phyloP scores from a whole-genome alignment of 2,329 filamentous ascomycete species.

The Zasmidium citrigriseum region DNA sequence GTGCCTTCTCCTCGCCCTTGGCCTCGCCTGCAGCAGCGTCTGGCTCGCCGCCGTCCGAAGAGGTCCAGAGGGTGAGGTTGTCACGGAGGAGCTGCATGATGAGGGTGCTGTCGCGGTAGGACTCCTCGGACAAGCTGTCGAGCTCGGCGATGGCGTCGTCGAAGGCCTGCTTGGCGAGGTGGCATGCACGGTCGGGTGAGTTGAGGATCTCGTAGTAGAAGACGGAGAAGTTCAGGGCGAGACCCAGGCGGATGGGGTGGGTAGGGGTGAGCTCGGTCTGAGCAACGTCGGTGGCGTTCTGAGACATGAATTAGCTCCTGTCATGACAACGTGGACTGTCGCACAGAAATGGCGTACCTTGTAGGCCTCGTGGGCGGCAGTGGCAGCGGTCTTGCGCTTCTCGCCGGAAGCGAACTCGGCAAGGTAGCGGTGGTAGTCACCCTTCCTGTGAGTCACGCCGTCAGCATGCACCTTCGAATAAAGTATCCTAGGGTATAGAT shows the following conservation, averaged over 20 bases:
- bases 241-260: slow-evolving; percentile 95
- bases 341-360: slow-evolving; percentile 65
- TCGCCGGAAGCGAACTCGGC: slow-evolving; percentile 91
- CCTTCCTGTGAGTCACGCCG: slow-evolving; percentile 67
- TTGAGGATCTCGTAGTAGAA: slow-evolving; percentile 99
- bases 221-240: slow-evolving; percentile 98
- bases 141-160: slow-evolving; percentile 98
- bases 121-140: slow-evolving; percentile 95
- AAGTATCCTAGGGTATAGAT: not conserved
- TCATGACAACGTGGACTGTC: slow-evolving; percentile 7
- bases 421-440: slow-evolving; percentile 94
- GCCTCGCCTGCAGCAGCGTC: slow-evolving; percentile 60
- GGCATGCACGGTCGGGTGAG: slow-evolving; percentile 95
- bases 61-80: slow-evolving; percentile 98
- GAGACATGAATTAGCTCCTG: slow-evolving; percentile 26
- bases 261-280: slow-evolving; percentile 97
- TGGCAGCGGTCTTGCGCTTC: slow-evolving; percentile 86
- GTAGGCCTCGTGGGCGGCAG: slow-evolving; percentile 90
- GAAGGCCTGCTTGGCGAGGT: slow-evolving; percentile 98
- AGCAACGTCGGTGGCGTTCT: slow-evolving; percentile 97
- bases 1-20: slow-evolving; percentile 52
- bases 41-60: slow-evolving; percentile 80
- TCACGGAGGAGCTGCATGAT: slow-evolving; percentile 99
- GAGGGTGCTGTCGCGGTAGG: slow-evolving; percentile 96
- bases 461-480: slow-evolving; percentile 6